Conservation (phyloP, 768 basidiomycete genomes). For the Pleurotus djamor region DNA sequence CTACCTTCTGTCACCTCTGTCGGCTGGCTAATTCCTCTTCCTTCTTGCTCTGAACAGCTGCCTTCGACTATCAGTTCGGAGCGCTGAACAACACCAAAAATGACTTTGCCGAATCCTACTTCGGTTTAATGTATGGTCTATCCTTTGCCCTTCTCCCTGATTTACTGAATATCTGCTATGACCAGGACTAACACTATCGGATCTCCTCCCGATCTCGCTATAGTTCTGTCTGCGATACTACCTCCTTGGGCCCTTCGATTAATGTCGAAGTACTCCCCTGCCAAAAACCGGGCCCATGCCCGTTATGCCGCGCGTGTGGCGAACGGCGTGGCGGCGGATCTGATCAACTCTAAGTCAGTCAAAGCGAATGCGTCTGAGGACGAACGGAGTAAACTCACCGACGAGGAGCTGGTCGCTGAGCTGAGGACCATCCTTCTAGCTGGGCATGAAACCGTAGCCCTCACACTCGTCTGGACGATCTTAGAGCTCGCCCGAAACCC, state of each 20-base stretch:
- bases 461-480: conserved; percentile 57
- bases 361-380: conserved; percentile 43
- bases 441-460: conserved; percentile 63
- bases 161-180: neutral
- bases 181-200: conserved; percentile 29
- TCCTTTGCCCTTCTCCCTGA: neutral
- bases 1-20: neutral
- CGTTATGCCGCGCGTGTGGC: conserved; percentile 42
- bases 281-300: conserved; percentile 36
- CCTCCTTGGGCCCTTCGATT: conserved; percentile 43
- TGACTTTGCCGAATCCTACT: conserved; percentile 53
- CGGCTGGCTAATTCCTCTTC: neutral
- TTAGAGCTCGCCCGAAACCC: conserved; percentile 60
- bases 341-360: conserved; percentile 47
- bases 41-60: conserved; percentile 25
- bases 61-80: conserved; percentile 57
- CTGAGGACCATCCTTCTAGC: conserved; percentile 44
- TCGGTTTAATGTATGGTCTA: conserved; percentile 40
- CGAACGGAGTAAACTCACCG: conserved; percentile 27
- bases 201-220: conserved; percentile 21
- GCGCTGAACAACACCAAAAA: conserved; percentile 46
- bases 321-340: conserved; percentile 40
- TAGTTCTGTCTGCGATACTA: conserved; percentile 27
- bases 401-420: conserved; percentile 38
- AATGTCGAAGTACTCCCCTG: conserved; percentile 43